phyloP scores from a whole-genome alignment of 1,139 yeast genomes.

The Chernovozyma sophiae-reginae region DNA sequence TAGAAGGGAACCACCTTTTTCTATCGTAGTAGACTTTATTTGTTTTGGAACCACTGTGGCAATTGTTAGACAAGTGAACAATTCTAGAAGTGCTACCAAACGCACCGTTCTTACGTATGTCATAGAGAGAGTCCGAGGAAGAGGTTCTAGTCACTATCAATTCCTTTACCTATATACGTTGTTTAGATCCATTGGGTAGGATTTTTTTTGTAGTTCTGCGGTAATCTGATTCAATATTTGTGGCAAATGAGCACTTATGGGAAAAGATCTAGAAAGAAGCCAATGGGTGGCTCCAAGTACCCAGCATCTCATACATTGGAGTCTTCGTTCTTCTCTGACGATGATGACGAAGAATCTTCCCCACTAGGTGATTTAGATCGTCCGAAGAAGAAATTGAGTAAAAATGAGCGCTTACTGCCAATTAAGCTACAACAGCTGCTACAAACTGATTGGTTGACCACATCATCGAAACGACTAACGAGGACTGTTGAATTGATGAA shows the following conservation, averaged over 20 bases:
- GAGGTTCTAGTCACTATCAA: too few relatives aligned
- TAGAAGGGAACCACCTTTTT: too few relatives aligned
- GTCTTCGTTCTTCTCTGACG: not conserved
- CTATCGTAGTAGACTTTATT: too few relatives aligned
- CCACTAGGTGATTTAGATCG: not conserved
- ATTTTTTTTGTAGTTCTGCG: too few relatives aligned
- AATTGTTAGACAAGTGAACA: too few relatives aligned
- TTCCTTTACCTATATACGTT: too few relatives aligned
- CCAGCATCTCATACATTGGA: not conserved
- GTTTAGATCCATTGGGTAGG: too few relatives aligned
- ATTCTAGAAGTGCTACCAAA: too few relatives aligned
- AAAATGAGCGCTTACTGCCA: not conserved
- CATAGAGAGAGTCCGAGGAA: too few relatives aligned
- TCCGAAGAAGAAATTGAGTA: not conserved
- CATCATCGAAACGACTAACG: slow-evolving; percentile 1
- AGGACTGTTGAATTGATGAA: slow-evolving; percentile 1
- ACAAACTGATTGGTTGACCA: slow-evolving; percentile 1
- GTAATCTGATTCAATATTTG: too few relatives aligned
- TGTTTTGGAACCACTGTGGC: too few relatives aligned
- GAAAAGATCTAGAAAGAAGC: not conserved
- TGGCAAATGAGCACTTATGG: not conserved
- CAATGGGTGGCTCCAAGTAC: not conserved
- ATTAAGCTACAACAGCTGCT: not conserved
- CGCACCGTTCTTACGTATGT: too few relatives aligned
- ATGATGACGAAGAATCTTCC: not conserved